A percentile compares a stretch with the other conserved stretches of the same genome.
Conservation (phyloP, 768 basidiomycete genomes). For the Panaeolus cyanescens region DNA sequence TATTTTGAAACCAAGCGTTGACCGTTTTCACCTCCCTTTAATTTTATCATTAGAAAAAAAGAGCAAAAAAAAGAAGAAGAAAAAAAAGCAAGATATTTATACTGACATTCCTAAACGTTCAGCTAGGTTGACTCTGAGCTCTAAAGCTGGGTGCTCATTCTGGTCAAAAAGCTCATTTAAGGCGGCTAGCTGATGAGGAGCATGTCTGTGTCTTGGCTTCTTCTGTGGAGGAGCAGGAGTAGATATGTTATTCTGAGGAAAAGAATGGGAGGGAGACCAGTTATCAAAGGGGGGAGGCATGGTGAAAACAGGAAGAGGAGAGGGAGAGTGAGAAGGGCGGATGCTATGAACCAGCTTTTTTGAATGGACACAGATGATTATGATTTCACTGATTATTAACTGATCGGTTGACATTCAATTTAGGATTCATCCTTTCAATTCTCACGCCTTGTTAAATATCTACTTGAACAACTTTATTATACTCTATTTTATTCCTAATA, state of each 20-base stretch:
- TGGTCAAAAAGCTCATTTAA: conserved; percentile 80
- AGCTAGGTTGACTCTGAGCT: conserved; percentile 67
- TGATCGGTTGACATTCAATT: conserved; percentile 26
- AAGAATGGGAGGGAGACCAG: conserved; percentile 27
- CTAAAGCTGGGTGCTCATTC: conserved; percentile 73
- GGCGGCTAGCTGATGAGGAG: conserved; percentile 68
- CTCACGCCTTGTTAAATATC: conserved; percentile 29
- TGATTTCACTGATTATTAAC: conserved; percentile 28
- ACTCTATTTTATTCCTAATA: neutral
- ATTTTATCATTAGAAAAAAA: conserved; percentile 4
- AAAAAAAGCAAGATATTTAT: conserved; percentile 17
- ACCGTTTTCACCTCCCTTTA: conserved; percentile 82
- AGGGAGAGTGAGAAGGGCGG: conserved; percentile 23
- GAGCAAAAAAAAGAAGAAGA: conserved; percentile 14
- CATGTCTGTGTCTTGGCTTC: conserved; percentile 81
- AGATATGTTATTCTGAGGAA: conserved; percentile 17
- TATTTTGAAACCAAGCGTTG: conserved; percentile 88
- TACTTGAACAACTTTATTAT: neutral
- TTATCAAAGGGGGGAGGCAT: conserved; percentile 27
- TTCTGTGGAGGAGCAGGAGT: conserved; percentile 43
- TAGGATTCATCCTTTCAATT: conserved; percentile 20
- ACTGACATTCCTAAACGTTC: conserved; percentile 77
- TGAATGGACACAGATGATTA: conserved; percentile 29
- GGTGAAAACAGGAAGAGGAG: conserved; percentile 20
- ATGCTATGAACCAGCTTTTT: conserved; percentile 19